Base-by-base conservation (phyloP, 371 early-diverging fungal genomes). In the Haplosporangium sp. region DNA sequence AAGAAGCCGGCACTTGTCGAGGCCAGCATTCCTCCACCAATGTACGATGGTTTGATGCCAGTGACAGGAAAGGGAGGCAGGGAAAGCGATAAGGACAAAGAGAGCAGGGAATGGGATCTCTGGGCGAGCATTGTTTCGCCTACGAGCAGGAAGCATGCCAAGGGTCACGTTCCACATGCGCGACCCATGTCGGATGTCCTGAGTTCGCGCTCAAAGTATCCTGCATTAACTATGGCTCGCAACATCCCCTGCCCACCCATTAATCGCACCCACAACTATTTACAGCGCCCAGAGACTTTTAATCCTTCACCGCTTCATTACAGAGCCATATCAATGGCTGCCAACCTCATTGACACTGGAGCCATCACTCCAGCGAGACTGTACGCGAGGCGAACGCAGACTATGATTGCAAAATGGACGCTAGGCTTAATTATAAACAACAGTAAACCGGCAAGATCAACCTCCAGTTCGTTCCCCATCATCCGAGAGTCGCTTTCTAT, bases 351-450 rank as follows among this genome's bases (percentile, higher is more conserved):
- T 38, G 76, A 73, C 29, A 69, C 73, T 7, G 81, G 76, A 1
- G 76, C 73, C 14, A 72, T 75, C 43, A 76, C 75, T 1, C 76
- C 81, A 18, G 76, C 75, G 3, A 72, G 69, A 23, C 55, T 81
- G 12, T 81, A 81, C 43, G 75, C 81, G 1, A 62, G 68, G 6
- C 63, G 81, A 29, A 73, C 73, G 1, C 80, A 79, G 59, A 73
- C 73, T 37, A 72, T 79, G 72, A 81, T 81, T 55, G 81, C 81
- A 16, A 75, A 73, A 46, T 81, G 81, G 81, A 81, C 81, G 2
- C 20, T 81, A 0, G 73, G 81, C 10, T 37, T 81, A 59, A 68
- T 81, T 14, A 70, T 71, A 75, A 81, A 74, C 59, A 81, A 71
- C 59, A 81, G 68, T 38, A 74, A 61, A 36, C 45, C 45, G 7